phyloP scores from a whole-genome alignment of 352 stramenopile species.

The Phytophthora aleatoria region DNA sequence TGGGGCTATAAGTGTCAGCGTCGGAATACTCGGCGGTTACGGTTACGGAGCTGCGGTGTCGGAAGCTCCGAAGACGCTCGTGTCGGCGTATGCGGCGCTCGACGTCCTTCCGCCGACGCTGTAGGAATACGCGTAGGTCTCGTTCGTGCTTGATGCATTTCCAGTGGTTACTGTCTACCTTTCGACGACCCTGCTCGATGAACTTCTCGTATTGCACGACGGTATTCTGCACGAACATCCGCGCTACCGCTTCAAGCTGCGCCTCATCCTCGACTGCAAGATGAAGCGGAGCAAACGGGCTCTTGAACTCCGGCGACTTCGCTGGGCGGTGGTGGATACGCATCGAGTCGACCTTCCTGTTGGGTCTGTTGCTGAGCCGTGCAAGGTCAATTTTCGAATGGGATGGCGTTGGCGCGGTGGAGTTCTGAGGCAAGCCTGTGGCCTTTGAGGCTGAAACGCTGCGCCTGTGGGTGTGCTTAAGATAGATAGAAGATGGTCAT shows the following conservation, averaged over 20 bases:
- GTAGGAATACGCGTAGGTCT: constrained; percentile 49
- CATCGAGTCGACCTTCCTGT: constrained; percentile 28
- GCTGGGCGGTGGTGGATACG: constrained; percentile 29
- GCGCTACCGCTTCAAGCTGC: constrained; percentile 46
- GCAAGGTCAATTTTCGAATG: constrained; percentile 31
- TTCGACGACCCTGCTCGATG: constrained; percentile 43
- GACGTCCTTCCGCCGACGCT: constrained; percentile 44
- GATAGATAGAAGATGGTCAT: constrained; percentile 17
- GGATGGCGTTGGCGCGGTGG: neutral
- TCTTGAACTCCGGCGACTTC: constrained; percentile 43
- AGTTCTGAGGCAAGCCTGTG: constrained; percentile 18
- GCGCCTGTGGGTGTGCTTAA: constrained; percentile 10
- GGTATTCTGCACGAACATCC: constrained; percentile 54
- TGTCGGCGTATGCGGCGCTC: constrained; percentile 39
- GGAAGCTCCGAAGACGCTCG: constrained; percentile 27
- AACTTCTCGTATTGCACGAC: constrained; percentile 59
- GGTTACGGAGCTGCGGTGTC: constrained; percentile 24
- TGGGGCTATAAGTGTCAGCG: constrained; percentile 15
- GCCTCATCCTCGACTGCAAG: constrained; percentile 43
- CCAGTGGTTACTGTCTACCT: constrained; percentile 52
- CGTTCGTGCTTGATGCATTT: constrained; percentile 57
- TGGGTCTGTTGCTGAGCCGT: constrained; percentile 10
- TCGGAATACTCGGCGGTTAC: constrained; percentile 31
- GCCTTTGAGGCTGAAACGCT: constrained; percentile 32
- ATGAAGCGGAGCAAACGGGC: constrained; percentile 49